Base-by-base conservation (phyloP, 805 yeast genomes). In the Suhomyces kilbournensis region DNA sequence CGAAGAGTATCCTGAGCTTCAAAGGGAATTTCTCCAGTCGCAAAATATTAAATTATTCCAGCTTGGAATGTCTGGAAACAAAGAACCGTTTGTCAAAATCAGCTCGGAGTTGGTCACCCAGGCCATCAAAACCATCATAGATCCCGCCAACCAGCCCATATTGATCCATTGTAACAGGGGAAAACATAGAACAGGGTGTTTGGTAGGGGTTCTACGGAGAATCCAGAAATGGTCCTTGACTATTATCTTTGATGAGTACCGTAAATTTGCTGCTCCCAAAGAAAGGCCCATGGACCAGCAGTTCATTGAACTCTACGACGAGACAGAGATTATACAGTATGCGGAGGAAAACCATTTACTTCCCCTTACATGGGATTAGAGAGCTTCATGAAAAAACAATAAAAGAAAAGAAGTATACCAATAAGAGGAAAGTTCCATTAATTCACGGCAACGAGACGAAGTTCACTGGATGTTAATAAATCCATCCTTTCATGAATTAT, bases 101-200 rank as follows among this genome's bases (percentile, higher is more conserved):
- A 75, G 78, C 51, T 76, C 79, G 60, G 85, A 84, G 34, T 74
- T 87, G 38, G 82, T 94, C 28, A 86, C 92, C 1, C 81, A 83
- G 53, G 97, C 97, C 0, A 74, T 93, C 56, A 84, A 86, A 64
- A 86, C 91, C 32, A 89, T 90, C 12, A 67, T 90, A 14, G 78
- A 94, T 62, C 97, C 97, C 0, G 84, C 67, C 20, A 93, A 94
- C 68, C 98, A 91, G 53, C 99, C 99, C 1, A 75, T 94, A 10
- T 74, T 94, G 56, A 89, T 94, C 44, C 99, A 94, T 68, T 94
- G 99, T 71, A 94, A 94, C 70, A 75, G 97, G 53, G 99, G 99
- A 9, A 94, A 93, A 67, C 99, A 94, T 68, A 78, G 99, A 60
- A 94, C 99, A 0, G 99, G 99, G 0, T 94, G 98, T 68, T 76